Percentiles rank a stretch among this genome's conserved stretches.
Evolutionary conservation across 257 asterid genomes (phyloP).

Genomic region (Solanum piurae): DNA sequence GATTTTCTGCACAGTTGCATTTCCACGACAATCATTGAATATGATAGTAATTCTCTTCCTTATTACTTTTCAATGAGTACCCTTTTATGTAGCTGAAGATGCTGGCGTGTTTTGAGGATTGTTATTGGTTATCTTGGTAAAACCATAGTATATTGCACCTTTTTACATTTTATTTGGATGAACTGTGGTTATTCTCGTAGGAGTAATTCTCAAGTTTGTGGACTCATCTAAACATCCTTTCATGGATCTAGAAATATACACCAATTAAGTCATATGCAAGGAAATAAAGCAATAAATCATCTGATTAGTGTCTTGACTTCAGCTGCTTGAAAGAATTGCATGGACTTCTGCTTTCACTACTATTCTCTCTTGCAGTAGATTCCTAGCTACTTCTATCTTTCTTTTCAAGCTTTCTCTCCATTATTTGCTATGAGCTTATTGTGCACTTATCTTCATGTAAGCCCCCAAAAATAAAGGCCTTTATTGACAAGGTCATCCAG

Average conservation of each 20-base stretch:
- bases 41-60: not conserved
- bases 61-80: not conserved
- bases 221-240: not conserved
- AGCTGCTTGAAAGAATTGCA: not conserved
- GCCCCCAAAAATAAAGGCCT: conserved; percentile 61
- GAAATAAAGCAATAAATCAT: not conserved
- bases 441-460: conserved; percentile 30
- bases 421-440: not conserved
- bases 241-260: not conserved
- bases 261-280: not conserved
- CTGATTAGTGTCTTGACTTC: not conserved
- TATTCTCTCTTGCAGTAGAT: not conserved
- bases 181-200: not conserved
- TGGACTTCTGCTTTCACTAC: not conserved
- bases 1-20: too few relatives aligned
- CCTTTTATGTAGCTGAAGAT: not conserved
- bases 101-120: not conserved
- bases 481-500: conserved; percentile 85
- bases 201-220: not conserved
- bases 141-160: not conserved
- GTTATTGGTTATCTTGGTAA: not conserved
- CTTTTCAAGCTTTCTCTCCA: not conserved
- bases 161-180: not conserved
- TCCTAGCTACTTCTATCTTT: not conserved
- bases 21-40: too few relatives aligned